Evolutionary conservation across 2,329 filamentous ascomycete species (phyloP), one percentile per base, ranked within the genome.

Genomic region (Elsinoe ampelina): DNA sequence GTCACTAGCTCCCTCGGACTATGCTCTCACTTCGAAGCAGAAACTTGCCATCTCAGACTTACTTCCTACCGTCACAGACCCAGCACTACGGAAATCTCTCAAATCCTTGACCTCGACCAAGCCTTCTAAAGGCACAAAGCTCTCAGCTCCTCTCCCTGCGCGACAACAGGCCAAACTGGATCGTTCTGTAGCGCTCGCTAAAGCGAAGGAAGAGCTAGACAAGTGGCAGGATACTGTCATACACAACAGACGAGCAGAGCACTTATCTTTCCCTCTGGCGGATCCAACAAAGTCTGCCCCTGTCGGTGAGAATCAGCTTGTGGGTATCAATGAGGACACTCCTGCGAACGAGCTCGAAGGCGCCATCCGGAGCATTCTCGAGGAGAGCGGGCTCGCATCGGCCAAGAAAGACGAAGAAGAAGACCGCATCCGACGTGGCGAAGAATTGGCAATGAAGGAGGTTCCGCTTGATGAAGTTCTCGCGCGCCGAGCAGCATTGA

Each of bases 171-270:
- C 91, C 67, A 83, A 84, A 51, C 73, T 96, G 13, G 86, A 95
- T 65, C 87, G 93, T 54, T 77, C 78, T 54, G 89, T 84, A 20
- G 93, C 93, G 2, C 95, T 91, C 64, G 83, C 90, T 35, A 91
- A 95, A 75, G 91, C 89, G 52, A 95, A 95, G 65, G 86, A 96
- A 70, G 92, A 90, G 0, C 77, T 98, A 22, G 84, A 88, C 61
- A 83, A 89, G 64, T 98, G 93, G 93, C 86, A 86, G 32, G 92
- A 96, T 59, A 97, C 93, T 0, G 90, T 98, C 66, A 95, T 96
- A 73, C 83, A 89, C 32, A 96, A 96, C 70, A 86, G 93, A 59
- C 81, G 89, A 63, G 91, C 92, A 1, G 93, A 97, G 61, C 89
- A 95, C 69, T 76, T 98, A 11, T 78, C 85, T 17, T 98, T 98